These are phyloP conservation scores for Hansenula anomala DNA, from an alignment of 1,139 yeast species.

Conservation along the genomic window DNA sequence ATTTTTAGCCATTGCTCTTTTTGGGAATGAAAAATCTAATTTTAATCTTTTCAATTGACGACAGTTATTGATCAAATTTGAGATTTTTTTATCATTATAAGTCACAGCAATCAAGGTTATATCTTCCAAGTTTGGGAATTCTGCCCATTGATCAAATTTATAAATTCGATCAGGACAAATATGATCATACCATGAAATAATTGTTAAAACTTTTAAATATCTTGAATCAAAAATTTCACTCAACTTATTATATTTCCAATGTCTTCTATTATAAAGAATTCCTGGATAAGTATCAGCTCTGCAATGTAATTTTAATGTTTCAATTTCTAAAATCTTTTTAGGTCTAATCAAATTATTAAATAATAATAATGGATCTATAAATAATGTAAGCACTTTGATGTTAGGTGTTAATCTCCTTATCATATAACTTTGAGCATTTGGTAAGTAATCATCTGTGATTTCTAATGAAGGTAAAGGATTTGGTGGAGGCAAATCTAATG, in stretches of 20 bases:
- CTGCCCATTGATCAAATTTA: slow-evolving; percentile 30
- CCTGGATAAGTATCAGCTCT: slow-evolving; percentile 31
- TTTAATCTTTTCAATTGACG: slow-evolving; percentile 30
- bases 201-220: slow-evolving; percentile 29
- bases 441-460: slow-evolving; percentile 26
- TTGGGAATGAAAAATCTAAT: slow-evolving; percentile 33
- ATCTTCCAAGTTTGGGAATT: slow-evolving; percentile 30
- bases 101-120: slow-evolving; percentile 35
- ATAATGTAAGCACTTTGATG: slow-evolving; percentile 28
- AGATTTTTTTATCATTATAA: slow-evolving; percentile 23
- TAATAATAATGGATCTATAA: slow-evolving; percentile 31
- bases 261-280: slow-evolving; percentile 18
- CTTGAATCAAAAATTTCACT: slow-evolving; percentile 31
- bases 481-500: slow-evolving; percentile 38
- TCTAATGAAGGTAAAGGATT: slow-evolving; percentile 28
- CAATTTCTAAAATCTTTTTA: slow-evolving; percentile 26
- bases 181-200: slow-evolving; percentile 37
- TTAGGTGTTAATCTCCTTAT: slow-evolving; percentile 19
- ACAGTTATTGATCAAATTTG: slow-evolving; percentile 25
- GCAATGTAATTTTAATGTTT: slow-evolving; percentile 33
- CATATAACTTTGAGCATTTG: slow-evolving; percentile 23
- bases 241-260: slow-evolving; percentile 19
- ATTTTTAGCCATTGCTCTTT: slow-evolving; percentile 26
- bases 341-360: slow-evolving; percentile 24
- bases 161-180: slow-evolving; percentile 25